Evolutionary conservation across 805 yeast genomes (phyloP).

Genomic region (Blastobotrys muscicola): DNA sequence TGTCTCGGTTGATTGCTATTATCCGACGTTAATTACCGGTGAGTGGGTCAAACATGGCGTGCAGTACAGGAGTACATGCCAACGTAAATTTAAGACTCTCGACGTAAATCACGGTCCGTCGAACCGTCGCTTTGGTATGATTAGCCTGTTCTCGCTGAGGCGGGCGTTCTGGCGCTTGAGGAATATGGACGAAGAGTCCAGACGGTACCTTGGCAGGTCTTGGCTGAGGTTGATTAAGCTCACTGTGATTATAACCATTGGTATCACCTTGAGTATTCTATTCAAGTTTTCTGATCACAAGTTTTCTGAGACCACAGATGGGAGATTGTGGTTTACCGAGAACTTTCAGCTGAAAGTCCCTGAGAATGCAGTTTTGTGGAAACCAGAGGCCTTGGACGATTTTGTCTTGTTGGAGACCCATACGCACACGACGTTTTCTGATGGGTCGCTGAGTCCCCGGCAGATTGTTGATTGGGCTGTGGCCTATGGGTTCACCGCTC

Average conservation of each 20-base stretch:
- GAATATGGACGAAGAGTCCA: too few relatives aligned
- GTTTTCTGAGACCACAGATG: background rate
- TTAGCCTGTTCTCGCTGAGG: too few relatives aligned
- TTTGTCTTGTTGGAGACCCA: slow-evolving; percentile 13
- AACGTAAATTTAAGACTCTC: too few relatives aligned
- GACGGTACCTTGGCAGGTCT: too few relatives aligned
- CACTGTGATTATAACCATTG: background rate
- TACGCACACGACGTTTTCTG: slow-evolving; percentile 17
- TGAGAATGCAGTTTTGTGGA: slow-evolving; percentile 9
- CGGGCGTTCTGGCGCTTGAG: too few relatives aligned
- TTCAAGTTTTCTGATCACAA: background rate
- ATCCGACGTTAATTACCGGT: too few relatives aligned
- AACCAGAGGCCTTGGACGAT: background rate
- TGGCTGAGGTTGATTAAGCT: background rate
- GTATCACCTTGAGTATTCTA: background rate
- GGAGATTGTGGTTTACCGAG: slow-evolving; percentile 9
- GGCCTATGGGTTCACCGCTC: slow-evolving; percentile 16
- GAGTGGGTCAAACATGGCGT: too few relatives aligned
- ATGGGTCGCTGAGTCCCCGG: slow-evolving; percentile 14
- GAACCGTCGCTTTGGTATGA: too few relatives aligned
- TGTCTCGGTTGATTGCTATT: too few relatives aligned
- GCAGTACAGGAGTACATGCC: too few relatives aligned
- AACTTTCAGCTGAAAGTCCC: slow-evolving; percentile 10
- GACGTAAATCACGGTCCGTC: too few relatives aligned
- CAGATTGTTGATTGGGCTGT: slow-evolving; percentile 21